Conservation (phyloP, 306 rosid genomes). For the Acacia confusa region DNA sequence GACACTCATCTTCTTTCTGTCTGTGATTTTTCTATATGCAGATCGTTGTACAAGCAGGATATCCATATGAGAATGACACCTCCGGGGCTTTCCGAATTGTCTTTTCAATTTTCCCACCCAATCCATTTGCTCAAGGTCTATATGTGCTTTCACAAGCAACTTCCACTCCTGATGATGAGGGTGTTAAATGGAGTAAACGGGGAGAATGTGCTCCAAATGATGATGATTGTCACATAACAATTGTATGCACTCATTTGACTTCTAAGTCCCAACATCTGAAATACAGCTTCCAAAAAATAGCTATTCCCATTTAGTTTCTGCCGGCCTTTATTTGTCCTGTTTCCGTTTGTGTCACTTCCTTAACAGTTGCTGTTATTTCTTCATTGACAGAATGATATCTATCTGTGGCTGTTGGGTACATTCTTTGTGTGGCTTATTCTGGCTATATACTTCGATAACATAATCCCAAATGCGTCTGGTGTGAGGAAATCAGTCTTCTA, state of each 20-base stretch:
- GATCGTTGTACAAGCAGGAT: constrained; percentile 55
- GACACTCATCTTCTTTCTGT: constrained; percentile 24
- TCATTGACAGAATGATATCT: constrained; percentile 67
- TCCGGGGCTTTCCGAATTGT: constrained; percentile 27
- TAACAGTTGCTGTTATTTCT: constrained; percentile 18
- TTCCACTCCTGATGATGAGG: constrained; percentile 51
- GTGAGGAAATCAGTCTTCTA: constrained; percentile 74
- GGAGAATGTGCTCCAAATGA: constrained; percentile 48
- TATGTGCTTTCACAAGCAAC: constrained; percentile 55
- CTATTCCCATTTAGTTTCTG: constrained; percentile 9
- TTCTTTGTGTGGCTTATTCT: constrained; percentile 77
- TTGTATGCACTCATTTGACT: constrained; percentile 50
- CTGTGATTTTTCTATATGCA: constrained; percentile 38
- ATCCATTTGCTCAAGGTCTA: constrained; percentile 75
- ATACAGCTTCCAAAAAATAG: constrained; percentile 1
- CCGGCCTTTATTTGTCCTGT: constrained; percentile 18
- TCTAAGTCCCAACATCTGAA: constrained; percentile 14
- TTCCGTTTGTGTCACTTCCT: constrained; percentile 6
- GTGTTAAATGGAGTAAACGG: constrained; percentile 79
- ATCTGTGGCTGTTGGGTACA: constrained; percentile 64
- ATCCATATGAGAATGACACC: constrained; percentile 42
- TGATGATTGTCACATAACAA: constrained; percentile 57
- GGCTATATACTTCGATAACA: constrained; percentile 87
- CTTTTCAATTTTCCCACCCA: constrained; percentile 91
- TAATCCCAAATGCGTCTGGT: constrained; percentile 83